Conservation (phyloP, 192 early-diverging fungal genomes). For the Coemansia sp. region DNA sequence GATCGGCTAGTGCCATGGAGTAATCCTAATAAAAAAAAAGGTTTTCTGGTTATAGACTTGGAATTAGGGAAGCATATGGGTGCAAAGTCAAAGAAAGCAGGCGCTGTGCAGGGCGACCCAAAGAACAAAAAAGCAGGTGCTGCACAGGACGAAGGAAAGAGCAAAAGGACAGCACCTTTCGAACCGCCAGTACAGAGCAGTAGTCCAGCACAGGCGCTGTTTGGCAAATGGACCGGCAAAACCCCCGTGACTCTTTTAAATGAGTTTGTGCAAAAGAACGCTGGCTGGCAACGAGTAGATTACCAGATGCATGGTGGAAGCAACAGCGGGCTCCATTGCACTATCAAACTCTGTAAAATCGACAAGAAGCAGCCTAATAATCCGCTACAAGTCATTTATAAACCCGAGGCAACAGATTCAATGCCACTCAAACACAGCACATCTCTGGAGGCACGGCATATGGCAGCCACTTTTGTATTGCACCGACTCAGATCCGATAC, state of each 20-base stretch:
- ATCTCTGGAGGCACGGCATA: constrained; percentile 62
- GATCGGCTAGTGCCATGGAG: no score
- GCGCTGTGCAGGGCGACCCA: neutral
- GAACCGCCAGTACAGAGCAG: neutral
- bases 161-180: neutral
- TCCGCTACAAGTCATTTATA: constrained; percentile 14
- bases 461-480: constrained; percentile 74
- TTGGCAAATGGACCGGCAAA: constrained; percentile 86
- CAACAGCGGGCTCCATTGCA: constrained; percentile 55
- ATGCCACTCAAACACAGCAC: constrained; percentile 9
- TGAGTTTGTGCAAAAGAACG: constrained; percentile 61
- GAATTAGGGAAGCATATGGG: constrained; percentile 3
- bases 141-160: neutral
- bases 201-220: constrained; percentile 35
- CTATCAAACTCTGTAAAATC: constrained; percentile 19
- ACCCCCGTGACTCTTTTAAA: constrained; percentile 73
- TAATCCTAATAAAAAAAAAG: no score
- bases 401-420: constrained; percentile 12
- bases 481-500: constrained; percentile 71
- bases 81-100: constrained; percentile 2
- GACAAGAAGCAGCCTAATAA: constrained; percentile 44
- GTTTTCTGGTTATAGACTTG: no score
- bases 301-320: constrained; percentile 64
- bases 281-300: constrained; percentile 68
- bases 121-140: neutral